Base-by-base conservation (phyloP, 2,329 filamentous ascomycete species). In the Fusarium palustre region DNA sequence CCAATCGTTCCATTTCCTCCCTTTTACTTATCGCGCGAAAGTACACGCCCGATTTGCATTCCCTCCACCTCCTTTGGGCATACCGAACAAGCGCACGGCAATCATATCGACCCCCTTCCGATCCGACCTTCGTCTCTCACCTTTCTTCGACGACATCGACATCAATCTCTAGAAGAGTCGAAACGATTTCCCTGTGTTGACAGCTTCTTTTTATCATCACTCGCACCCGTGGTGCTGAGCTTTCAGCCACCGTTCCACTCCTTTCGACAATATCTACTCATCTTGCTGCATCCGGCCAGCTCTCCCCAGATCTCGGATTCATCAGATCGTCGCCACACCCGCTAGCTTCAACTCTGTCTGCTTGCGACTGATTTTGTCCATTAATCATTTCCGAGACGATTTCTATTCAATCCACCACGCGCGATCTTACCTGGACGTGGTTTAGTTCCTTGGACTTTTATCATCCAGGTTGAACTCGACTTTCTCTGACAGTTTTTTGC, bases 201-300 rank as follows among this genome's bases (percentile, higher is more conserved):
- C 58, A 24, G 55, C 49, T 52, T 49, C 34, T 59, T 57, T 64
- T 53, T 66, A 31, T 45, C 39, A 45, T 39, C 24, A 56, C 70
- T 75, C 71, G 64, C 73, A 73, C 73, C 73, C 68, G 73, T 65
- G 73, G 73, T 75, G 73, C 69, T 58, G 73, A 75, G 68, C 62
- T 46, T 55, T 57, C 57, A 62, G 68, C 64, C 69, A 72, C 64
- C 67, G 49, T 57, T 64, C 59, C 58, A 55, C 62, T 72, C 62
- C 52, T 74, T 71, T 71, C 55, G 47, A 70, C 64, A 47, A 53
- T 43, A 63, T 57, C 59, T 61, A 45, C 46, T 59, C 50, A 41
- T 56, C 59, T 58, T 65, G 70, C 70, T 74, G 72, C 72, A 69
- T 62, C 61, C 64, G 69, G 71, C 50, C 73, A 71, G 72, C 72